These are phyloP conservation scores for Eucalyptus curtisii DNA, from an alignment of 345 rosid genomes.

Conservation along the genomic window DNA sequence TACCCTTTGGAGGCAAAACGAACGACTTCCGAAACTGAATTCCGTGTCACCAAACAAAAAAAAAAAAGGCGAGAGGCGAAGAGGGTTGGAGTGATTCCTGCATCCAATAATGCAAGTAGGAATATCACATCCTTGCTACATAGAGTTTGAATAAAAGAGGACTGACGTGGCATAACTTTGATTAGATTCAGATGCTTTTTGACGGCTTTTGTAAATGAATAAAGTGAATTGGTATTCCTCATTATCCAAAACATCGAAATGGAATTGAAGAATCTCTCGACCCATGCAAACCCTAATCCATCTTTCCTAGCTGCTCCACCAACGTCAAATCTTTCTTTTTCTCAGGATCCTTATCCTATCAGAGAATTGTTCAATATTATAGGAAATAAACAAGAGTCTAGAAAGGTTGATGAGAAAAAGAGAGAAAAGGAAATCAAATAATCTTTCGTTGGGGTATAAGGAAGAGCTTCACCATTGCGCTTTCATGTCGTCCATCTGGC, in stretches of 20 bases:
- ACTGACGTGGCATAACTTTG: not conserved
- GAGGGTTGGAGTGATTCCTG: not conserved
- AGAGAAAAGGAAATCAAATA: not conserved
- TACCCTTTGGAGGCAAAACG: not conserved
- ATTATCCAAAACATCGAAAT: not conserved
- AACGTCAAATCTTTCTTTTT: not conserved
- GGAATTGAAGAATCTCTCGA: not conserved
- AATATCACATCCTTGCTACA: not conserved
- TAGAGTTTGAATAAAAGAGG: not conserved
- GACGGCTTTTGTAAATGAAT: not conserved
- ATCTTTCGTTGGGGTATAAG: not conserved
- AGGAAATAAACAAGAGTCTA: not conserved
- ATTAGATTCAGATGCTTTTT: not conserved
- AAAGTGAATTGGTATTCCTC: not conserved
- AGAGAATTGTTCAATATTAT: not conserved
- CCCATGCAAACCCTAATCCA: not conserved
- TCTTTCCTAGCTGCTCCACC: not conserved
- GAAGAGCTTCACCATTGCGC: conserved; percentile 9
- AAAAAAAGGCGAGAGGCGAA: not conserved
- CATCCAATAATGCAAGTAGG: not conserved
- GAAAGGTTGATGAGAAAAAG: not conserved
- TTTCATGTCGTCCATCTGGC: conserved; percentile 10
- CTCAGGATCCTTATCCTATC: not conserved
- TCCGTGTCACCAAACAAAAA: not conserved
- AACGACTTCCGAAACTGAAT: not conserved